Base-by-base conservation (phyloP, 352 stramenopile species). In the Phytophthora podocarpi region DNA sequence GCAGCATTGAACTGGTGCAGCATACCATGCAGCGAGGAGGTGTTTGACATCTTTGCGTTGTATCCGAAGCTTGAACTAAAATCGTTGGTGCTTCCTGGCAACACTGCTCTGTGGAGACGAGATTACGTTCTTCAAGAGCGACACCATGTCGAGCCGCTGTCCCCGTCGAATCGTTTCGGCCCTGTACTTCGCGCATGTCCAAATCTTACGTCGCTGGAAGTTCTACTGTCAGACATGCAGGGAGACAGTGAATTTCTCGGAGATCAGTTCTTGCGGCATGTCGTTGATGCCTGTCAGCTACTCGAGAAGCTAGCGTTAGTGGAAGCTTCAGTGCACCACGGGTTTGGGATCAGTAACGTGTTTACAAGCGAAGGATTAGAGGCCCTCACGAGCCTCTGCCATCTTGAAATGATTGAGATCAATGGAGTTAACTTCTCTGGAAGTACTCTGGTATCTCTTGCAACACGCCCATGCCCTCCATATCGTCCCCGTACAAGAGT, bases 11-110 rank as follows among this genome's bases (percentile, higher is more conserved):
- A 76, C 46, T 79, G 70, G 70, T 61, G 64, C 23, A 59, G 58
- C 15, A 57, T 79, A 30, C 70, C 70, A n/a, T 79, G 72, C 37
- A 67, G 64, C 12, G 69, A 71, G 4, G 66, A 69, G 24, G 42
- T 79, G 10, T 74, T 79, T 50, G 26, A 32, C 13, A 51, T 73
- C 3, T 76, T 76, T 34, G 62, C 56, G 1, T 53, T 48, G 2
- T 42, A 68, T 24, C 66, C 56, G 9, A 74, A 75, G 30, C 16
- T 50, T 7, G 30, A 48, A 4, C 13, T 74, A 10, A 59, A 52
- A 5, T 58, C 40, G 8, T 45, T 78, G 10, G 47, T 58, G 0
- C n/a, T 78, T 16, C 64, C 64, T 10, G 69, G 69, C 20, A 78
- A 78, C 43, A 60, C 45, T 15, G 63, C 64, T n/a, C 46, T 70